Evolutionary conservation across 2,329 filamentous ascomycete species (phyloP).

Genomic region (Alternaria postmessia): DNA sequence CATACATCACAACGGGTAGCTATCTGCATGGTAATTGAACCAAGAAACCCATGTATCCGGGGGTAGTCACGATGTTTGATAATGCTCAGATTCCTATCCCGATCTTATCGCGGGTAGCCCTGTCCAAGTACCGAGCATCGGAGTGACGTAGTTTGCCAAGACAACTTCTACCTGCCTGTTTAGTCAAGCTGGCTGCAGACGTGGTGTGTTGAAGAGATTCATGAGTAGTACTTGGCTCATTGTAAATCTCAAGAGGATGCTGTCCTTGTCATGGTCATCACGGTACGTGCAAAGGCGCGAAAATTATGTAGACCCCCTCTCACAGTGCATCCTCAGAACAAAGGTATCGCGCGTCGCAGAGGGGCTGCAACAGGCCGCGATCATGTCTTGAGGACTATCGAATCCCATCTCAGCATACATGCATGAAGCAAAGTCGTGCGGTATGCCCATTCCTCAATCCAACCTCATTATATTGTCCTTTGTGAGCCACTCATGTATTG

Average conservation of each 20-base stretch:
- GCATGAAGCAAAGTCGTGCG: background rate
- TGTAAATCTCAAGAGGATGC: background rate
- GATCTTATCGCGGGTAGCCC: slow-evolving; percentile 25
- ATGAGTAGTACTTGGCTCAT: background rate
- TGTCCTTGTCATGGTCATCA: background rate
- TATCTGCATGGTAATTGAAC: slow-evolving; percentile 9
- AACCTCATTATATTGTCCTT: background rate
- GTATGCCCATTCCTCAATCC: background rate
- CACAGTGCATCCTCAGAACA: background rate
- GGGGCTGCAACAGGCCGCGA: too few species aligned
- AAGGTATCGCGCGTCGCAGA: too few species aligned
- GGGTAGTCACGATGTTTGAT: slow-evolving; percentile 24
- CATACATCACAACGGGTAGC: slow-evolving; percentile 9
- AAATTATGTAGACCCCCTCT: background rate
- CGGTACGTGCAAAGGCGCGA: background rate
- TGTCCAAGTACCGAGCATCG: slow-evolving; percentile 26
- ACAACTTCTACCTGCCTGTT: slow-evolving; percentile 26
- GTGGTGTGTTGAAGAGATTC: background rate
- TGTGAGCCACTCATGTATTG: background rate
- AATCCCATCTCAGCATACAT: background rate
- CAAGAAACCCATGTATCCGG: background rate
- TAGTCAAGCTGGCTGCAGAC: background rate
- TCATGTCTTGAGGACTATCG: too few species aligned
- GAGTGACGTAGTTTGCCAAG: slow-evolving; percentile 34
- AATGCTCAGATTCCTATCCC: slow-evolving; percentile 9